Conservation (phyloP, 495 filamentous ascomycete genomes). For the Hypoxylon lienhwacheense region DNA sequence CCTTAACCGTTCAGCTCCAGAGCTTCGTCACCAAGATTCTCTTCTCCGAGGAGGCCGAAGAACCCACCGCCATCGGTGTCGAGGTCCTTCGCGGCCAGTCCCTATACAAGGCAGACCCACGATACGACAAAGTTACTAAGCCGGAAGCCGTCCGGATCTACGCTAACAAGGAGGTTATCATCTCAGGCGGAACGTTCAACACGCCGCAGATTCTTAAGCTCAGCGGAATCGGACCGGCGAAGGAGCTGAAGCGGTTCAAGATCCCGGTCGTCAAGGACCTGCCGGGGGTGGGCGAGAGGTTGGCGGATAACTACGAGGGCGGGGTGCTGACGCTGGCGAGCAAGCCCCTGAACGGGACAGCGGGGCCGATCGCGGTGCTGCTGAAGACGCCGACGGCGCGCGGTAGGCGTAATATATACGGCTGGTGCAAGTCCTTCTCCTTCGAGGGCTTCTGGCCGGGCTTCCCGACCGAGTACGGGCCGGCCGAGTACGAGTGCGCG, state of each 20-base stretch:
- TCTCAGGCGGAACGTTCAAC: slow-evolving; percentile 58
- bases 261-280: slow-evolving; percentile 55
- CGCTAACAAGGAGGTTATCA: slow-evolving; percentile 56
- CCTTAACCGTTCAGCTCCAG: slow-evolving; percentile 50
- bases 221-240: slow-evolving; percentile 47
- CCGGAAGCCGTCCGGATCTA: slow-evolving; percentile 37
- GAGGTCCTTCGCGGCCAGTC: slow-evolving; percentile 47
- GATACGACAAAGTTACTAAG: slow-evolving; percentile 40
- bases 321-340: slow-evolving; percentile 41
- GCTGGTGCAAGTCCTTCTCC: slow-evolving; percentile 50
- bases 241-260: slow-evolving; percentile 45
- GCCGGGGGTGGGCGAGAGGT: slow-evolving; percentile 61
- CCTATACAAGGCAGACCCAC: slow-evolving; percentile 50
- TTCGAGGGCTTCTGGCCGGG: slow-evolving; percentile 56
- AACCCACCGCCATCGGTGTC: slow-evolving; percentile 49
- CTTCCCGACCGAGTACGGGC: slow-evolving; percentile 48
- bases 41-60: slow-evolving; percentile 37
- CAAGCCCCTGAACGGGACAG: slow-evolving; percentile 35
- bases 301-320: slow-evolving; percentile 60
- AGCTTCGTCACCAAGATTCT: slow-evolving; percentile 51
- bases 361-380: slow-evolving; percentile 41
- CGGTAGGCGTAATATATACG: slow-evolving; percentile 49
- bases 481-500: slow-evolving; percentile 46
- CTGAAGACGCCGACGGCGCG: slow-evolving; percentile 49
- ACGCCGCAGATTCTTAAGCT: slow-evolving; percentile 62